These are phyloP conservation scores for Botrytis paeoniae DNA, from an alignment of 2,329 filamentous ascomycete species.

Conservation along the genomic window DNA sequence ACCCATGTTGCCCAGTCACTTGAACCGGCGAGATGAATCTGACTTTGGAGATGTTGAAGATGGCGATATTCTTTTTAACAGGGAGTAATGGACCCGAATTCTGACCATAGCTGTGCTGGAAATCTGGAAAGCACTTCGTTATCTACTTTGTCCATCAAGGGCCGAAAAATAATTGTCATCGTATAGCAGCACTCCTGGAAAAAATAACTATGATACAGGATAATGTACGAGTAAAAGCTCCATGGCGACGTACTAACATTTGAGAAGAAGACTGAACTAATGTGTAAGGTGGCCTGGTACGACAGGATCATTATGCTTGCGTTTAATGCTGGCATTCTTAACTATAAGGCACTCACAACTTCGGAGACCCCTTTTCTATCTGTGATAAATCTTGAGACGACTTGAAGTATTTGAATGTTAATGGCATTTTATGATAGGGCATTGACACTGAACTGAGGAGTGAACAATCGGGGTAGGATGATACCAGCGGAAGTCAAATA, in stretches of 20 bases:
- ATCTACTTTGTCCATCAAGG: neutral
- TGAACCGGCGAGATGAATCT: too few species aligned
- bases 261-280: neutral
- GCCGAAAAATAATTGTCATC: neutral
- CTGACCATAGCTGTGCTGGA: too few species aligned
- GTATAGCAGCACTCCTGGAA: neutral
- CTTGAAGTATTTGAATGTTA: neutral
- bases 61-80: too few species aligned
- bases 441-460: too few species aligned
- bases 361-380: neutral
- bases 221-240: neutral
- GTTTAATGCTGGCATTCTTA: neutral
- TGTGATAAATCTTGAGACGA: neutral
- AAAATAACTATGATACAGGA: neutral
- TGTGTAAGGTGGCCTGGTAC: neutral
- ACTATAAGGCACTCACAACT: neutral
- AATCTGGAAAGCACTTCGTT: neutral
- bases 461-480: too few species aligned
- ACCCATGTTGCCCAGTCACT: too few species aligned
- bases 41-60: too few species aligned
- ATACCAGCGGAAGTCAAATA: too few species aligned
- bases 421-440: too few species aligned
- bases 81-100: too few species aligned
- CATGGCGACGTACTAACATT: neutral
- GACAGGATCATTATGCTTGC: neutral